phyloP scores from a whole-genome alignment of 352 stramenopile species.

The Globisporangium orthogonon region DNA sequence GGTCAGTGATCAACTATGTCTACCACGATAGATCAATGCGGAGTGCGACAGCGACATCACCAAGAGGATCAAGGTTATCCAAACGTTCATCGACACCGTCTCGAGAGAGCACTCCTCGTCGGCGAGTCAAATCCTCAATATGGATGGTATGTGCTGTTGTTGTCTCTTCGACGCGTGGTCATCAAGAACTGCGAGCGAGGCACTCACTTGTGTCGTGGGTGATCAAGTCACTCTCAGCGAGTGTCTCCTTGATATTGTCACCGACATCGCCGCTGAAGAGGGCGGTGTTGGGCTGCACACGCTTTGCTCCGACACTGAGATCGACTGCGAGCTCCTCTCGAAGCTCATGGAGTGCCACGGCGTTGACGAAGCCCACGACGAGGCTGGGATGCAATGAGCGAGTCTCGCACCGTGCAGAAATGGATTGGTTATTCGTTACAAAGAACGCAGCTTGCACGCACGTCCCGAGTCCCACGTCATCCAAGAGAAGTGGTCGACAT shows the following conservation, averaged over 20 bases:
- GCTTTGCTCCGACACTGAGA: slow-evolving; percentile 3
- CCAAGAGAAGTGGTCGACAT: background rate
- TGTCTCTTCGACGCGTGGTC: background rate
- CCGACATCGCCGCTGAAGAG: slow-evolving; percentile 17
- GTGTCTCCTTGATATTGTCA: slow-evolving; percentile 15
- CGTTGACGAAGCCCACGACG: background rate
- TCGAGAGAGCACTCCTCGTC: slow-evolving; percentile 1
- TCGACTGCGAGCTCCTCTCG: slow-evolving; percentile 10
- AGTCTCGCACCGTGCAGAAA: slow-evolving; percentile 7
- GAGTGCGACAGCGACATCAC: slow-evolving; percentile 3
- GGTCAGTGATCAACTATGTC: background rate
- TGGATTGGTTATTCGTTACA: slow-evolving; percentile 19
- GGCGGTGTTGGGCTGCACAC: slow-evolving; percentile 10
- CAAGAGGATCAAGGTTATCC: slow-evolving; percentile 9
- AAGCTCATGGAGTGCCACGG: slow-evolving; percentile 9
- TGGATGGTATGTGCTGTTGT: slow-evolving; percentile 6
- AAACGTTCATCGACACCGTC: slow-evolving; percentile 10
- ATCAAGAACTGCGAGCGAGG: background rate
- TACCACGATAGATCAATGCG: slow-evolving; percentile 1
- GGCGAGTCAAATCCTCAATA: slow-evolving; percentile 8
- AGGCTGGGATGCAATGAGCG: background rate
- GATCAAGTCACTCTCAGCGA: slow-evolving; percentile 12
- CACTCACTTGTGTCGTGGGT: background rate
- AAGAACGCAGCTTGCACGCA: slow-evolving; percentile 3
- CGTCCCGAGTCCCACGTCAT: slow-evolving; percentile 3